Conservation (phyloP, 352 stramenopile genomes). For the Pythium rhizo-oryzae region DNA sequence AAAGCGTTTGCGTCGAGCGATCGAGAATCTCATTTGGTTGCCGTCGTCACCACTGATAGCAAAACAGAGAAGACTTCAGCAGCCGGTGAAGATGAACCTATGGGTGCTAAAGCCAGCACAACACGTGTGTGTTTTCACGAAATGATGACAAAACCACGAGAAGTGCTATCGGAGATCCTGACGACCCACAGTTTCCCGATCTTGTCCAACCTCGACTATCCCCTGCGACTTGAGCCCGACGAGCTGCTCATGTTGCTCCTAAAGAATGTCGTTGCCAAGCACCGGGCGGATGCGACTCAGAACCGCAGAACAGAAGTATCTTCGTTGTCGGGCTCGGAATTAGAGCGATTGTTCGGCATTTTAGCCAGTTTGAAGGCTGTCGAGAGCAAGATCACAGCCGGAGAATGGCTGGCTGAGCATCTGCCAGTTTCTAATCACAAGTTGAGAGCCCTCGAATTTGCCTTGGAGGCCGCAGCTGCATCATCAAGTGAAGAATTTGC, state of each 20-base stretch:
- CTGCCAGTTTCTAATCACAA: conserved; percentile 31
- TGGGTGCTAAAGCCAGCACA: not conserved
- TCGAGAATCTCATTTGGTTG: not conserved
- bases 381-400: conserved; percentile 33
- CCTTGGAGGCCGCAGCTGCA: conserved; percentile 19
- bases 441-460: conserved; percentile 34
- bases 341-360: conserved; percentile 31
- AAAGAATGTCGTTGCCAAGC: conserved; percentile 58
- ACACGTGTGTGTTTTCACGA: conserved; percentile 65
- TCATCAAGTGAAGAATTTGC: conserved; percentile 5
- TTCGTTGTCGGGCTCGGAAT: conserved; percentile 25
- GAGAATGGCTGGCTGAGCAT: conserved; percentile 34
- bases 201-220: conserved; percentile 48
- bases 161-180: conserved; percentile 53
- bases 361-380: conserved; percentile 26
- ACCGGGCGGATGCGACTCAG: conserved; percentile 3
- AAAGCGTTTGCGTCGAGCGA: conserved; percentile 34
- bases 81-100: not conserved
- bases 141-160: conserved; percentile 57
- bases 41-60: not conserved
- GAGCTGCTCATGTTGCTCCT: conserved; percentile 77
- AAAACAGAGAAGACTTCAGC: not conserved
- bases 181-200: conserved; percentile 51
- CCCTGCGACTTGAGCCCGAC: conserved; percentile 64
- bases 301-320: not conserved